Evolutionary conservation across 192 early-diverging fungal genomes (phyloP).

Genomic region (Entophlyctis luteolus): DNA sequence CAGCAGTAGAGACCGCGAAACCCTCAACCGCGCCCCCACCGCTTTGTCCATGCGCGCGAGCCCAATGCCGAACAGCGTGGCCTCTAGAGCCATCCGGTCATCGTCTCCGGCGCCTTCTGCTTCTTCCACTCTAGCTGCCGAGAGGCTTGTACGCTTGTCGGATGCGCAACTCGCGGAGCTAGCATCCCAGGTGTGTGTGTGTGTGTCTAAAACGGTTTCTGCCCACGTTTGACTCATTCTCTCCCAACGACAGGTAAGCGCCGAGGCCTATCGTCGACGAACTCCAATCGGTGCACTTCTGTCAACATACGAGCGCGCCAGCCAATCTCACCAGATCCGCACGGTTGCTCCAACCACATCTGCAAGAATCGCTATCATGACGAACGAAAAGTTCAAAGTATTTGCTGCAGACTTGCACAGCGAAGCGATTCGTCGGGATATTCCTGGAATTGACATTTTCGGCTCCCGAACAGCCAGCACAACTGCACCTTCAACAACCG

Average conservation of each 20-base stretch:
- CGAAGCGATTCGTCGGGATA: conserved; percentile 27
- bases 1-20: no score
- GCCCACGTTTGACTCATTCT: no score
- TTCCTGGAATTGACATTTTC: conserved; percentile 32
- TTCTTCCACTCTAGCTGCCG: conserved; percentile 24
- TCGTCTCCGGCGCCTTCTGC: conserved; percentile 23
- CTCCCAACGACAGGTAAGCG: conserved; percentile 19
- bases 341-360: background rate
- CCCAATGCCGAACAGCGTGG: no score
- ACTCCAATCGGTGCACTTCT: conserved; percentile 30
- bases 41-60: no score
- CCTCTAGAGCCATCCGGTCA: conserved; percentile 5
- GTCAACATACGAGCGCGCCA: conserved; percentile 23
- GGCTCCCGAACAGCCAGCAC: conserved; percentile 3
- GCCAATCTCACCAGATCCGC: no score
- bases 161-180: conserved; percentile 28
- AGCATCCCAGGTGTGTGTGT: conserved; percentile 9
- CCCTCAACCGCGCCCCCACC: no score
- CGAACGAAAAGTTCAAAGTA: conserved; percentile 29
- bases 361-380: conserved; percentile 25
- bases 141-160: conserved; percentile 21
- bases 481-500: background rate
- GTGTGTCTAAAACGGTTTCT: background rate
- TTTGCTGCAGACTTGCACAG: conserved; percentile 26
- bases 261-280: conserved; percentile 25